Percentiles rank a stretch among this genome's conserved stretches.
phyloP scores from a whole-genome alignment of 345 rosid genomes.

The Pistacia integerrima region DNA sequence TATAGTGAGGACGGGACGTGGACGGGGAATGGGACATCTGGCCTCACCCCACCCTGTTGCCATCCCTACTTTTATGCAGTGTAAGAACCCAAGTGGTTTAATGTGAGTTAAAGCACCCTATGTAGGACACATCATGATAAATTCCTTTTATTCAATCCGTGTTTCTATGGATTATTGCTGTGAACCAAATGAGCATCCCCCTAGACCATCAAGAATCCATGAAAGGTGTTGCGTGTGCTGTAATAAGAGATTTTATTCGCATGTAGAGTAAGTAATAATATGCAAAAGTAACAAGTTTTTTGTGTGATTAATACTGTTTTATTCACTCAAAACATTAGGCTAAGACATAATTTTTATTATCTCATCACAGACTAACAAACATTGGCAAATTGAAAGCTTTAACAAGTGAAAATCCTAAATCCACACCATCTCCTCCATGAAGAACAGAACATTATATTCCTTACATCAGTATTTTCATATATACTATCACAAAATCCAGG shows the following conservation, averaged over 20 bases:
- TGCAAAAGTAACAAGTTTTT: no score
- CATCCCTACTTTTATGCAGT: constrained; percentile 50
- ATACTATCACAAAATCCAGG: neutral
- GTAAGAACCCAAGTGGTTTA: constrained; percentile 43
- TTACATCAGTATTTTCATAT: neutral
- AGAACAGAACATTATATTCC: neutral
- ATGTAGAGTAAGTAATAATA: no score
- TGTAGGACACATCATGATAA: constrained; percentile 3
- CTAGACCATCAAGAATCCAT: no score
- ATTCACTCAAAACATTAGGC: no score
- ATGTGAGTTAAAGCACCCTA: neutral
- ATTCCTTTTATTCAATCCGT: neutral
- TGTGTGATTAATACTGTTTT: no score
- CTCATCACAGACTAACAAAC: neutral
- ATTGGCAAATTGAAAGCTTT: no score
- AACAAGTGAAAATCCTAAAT: neutral
- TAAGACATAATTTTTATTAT: no score
- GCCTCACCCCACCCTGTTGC: no score
- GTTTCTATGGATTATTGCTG: neutral
- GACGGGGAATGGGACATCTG: no score
- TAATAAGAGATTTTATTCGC: no score
- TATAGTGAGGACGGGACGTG: no score
- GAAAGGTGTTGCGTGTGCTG: no score
- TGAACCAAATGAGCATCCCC: neutral
- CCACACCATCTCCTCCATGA: neutral